These are phyloP conservation scores for Diplodia sapinea DNA, from an alignment of 2,329 filamentous ascomycete species.

Conservation along the genomic window DNA sequence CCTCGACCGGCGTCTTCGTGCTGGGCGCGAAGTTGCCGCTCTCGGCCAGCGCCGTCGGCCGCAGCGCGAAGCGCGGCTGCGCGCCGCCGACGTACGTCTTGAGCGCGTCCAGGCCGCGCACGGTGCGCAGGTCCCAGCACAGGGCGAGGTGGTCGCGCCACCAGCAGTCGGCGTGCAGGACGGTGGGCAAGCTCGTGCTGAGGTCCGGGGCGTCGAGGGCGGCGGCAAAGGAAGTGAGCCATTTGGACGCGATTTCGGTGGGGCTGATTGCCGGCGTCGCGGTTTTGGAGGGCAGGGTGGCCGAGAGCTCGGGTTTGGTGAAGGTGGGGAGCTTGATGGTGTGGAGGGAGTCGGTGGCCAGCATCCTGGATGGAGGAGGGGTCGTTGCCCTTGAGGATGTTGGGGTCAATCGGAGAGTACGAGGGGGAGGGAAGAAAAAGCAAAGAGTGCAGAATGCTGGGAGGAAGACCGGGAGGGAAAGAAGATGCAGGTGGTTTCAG, in stretches of 20 bases:
- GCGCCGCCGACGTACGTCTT: slow-evolving; percentile 47
- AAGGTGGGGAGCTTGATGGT: slow-evolving; percentile 40
- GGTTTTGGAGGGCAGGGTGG: slow-evolving; percentile 34
- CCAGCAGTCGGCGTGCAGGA: slow-evolving; percentile 57
- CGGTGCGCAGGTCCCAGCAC: slow-evolving; percentile 62
- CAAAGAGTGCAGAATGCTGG: background rate
- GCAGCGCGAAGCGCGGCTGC: slow-evolving; percentile 49
- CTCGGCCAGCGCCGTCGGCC: slow-evolving; percentile 40
- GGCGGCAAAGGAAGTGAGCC: slow-evolving; percentile 40
- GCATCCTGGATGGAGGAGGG: slow-evolving; percentile 31
- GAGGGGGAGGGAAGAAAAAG: background rate
- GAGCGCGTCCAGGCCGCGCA: slow-evolving; percentile 54
- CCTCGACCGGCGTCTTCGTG: slow-evolving; percentile 58
- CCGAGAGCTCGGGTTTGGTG: slow-evolving; percentile 34
- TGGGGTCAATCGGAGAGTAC: background rate
- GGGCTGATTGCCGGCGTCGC: slow-evolving; percentile 32
- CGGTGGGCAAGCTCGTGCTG: slow-evolving; percentile 31
- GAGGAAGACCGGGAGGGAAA: background rate
- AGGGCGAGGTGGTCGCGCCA: slow-evolving; percentile 66
- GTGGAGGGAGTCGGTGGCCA: slow-evolving; percentile 37
- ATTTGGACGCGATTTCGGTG: slow-evolving; percentile 38
- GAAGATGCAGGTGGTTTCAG: background rate
- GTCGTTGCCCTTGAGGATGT: too few relatives aligned
- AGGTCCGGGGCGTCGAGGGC: slow-evolving; percentile 36
- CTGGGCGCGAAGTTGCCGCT: slow-evolving; percentile 55